These are phyloP conservation scores for Diutina sp. DNA, from an alignment of 1,139 yeast genomes.

Conservation along the genomic window DNA sequence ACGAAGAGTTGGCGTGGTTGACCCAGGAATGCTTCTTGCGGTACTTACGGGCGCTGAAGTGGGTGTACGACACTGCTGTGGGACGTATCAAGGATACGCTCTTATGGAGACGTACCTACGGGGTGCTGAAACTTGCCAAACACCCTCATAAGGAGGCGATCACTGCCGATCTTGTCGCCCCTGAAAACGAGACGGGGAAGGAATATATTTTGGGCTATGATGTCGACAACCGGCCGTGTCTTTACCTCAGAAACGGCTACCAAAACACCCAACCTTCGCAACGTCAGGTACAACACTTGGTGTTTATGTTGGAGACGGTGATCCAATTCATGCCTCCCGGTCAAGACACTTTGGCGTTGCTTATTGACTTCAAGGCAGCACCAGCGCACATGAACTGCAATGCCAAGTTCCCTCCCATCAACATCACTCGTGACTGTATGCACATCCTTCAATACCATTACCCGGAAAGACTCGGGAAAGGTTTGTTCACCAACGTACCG, in stretches of 20 bases:
- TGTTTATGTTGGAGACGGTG: constrained; percentile 79
- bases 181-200: constrained; percentile 80
- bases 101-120: constrained; percentile 38
- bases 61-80: constrained; percentile 28
- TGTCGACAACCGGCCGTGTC: constrained; percentile 77
- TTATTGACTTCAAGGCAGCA: constrained; percentile 65
- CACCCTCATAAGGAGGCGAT: constrained; percentile 22
- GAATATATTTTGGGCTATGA: constrained; percentile 84
- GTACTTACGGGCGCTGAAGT: constrained; percentile 34
- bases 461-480: constrained; percentile 35
- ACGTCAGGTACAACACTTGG: constrained; percentile 86
- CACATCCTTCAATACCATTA: constrained; percentile 10
- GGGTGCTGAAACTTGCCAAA: constrained; percentile 14
- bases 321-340: constrained; percentile 94
- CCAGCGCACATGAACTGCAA: neutral
- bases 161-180: constrained; percentile 5
- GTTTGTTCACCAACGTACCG: constrained; percentile 34
- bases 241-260: constrained; percentile 81
- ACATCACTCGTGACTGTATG: constrained; percentile 12
- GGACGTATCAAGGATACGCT: constrained; percentile 28
- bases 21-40: constrained; percentile 36
- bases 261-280: constrained; percentile 84
- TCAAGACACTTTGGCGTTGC: constrained; percentile 78
- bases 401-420: constrained; percentile 1
- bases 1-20: constrained; percentile 29